These are phyloP conservation scores for Lasiosphaeriaceae sp. DNA, from an alignment of 495 filamentous ascomycete species.

Conservation along the genomic window DNA sequence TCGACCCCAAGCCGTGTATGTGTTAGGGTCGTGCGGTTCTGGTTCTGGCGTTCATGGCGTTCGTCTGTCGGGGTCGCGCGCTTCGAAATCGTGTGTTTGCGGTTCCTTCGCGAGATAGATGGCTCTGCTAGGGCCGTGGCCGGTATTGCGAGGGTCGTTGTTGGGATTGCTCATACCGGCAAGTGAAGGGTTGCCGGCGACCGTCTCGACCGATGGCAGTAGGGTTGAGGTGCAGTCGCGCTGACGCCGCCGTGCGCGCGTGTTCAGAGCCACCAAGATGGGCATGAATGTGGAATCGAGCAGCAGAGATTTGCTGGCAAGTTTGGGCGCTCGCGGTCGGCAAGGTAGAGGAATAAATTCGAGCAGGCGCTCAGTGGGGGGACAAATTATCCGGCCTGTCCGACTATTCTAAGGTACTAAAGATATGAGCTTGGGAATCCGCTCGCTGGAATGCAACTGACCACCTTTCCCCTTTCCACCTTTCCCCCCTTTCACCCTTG, in stretches of 20 bases:
- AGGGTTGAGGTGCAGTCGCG: background rate
- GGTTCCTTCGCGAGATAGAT: background rate
- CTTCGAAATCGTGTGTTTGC: slow-evolving; percentile 8
- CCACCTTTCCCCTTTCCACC: background rate
- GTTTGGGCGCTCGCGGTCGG: background rate
- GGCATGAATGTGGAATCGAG: background rate
- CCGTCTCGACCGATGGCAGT: background rate
- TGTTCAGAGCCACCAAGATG: background rate
- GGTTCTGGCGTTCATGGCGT: slow-evolving; percentile 15
- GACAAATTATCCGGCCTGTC: too few species aligned
- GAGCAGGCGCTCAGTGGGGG: background rate
- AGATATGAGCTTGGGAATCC: too few species aligned
- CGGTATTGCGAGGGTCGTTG: background rate
- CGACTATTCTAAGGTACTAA: too few species aligned
- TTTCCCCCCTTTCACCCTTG: background rate
- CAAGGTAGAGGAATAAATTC: background rate
- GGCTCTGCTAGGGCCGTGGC: background rate
- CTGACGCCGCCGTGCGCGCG: background rate
- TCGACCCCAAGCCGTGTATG: slow-evolving; percentile 12
- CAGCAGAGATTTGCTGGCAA: background rate
- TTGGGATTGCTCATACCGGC: background rate
- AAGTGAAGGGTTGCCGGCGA: background rate
- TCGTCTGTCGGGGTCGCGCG: background rate
- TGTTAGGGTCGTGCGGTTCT: slow-evolving; percentile 8
- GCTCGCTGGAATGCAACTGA: too few species aligned